Conservation (phyloP, 176 grass and related monocot species). For the Oryza meridionalis region DNA sequence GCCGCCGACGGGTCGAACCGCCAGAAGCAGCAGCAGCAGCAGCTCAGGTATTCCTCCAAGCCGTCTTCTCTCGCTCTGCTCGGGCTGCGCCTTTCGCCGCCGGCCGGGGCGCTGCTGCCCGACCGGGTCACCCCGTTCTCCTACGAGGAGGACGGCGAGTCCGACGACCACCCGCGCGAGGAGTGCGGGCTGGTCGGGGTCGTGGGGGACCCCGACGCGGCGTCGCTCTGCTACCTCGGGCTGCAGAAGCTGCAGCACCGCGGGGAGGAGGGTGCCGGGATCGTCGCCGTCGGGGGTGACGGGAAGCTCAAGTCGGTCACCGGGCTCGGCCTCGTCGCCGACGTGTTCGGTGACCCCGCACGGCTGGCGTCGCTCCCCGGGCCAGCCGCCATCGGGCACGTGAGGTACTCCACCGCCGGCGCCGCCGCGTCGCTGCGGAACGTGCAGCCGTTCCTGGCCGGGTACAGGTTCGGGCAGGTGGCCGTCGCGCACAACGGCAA, state of each 20-base stretch:
- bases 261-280: constrained; percentile 75
- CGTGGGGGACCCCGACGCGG: constrained; percentile 62
- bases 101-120: constrained; percentile 30
- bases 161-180: constrained; percentile 70
- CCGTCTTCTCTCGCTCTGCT: constrained; percentile 18
- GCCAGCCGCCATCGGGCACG: constrained; percentile 61
- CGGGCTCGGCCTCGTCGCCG: constrained; percentile 59
- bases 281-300: constrained; percentile 57
- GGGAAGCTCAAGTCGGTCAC: constrained; percentile 56
- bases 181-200: constrained; percentile 78
- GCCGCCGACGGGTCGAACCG: neutral
- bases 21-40: neutral
- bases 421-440: constrained; percentile 47
- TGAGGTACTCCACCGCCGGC: constrained; percentile 74
- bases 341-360: constrained; percentile 56
- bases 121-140: constrained; percentile 34
- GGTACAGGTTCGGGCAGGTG: constrained; percentile 56
- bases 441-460: constrained; percentile 70
- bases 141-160: constrained; percentile 3
- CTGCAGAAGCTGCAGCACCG: constrained; percentile 86
- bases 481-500: constrained; percentile 84
- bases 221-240: constrained; percentile 63
- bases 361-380: constrained; percentile 54
- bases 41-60: neutral
- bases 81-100: neutral